Percentiles rank a stretch among this genome's conserved stretches.
These are phyloP conservation scores for Boechera stricta DNA, from an alignment of 345 rosid species.

Conservation along the genomic window DNA sequence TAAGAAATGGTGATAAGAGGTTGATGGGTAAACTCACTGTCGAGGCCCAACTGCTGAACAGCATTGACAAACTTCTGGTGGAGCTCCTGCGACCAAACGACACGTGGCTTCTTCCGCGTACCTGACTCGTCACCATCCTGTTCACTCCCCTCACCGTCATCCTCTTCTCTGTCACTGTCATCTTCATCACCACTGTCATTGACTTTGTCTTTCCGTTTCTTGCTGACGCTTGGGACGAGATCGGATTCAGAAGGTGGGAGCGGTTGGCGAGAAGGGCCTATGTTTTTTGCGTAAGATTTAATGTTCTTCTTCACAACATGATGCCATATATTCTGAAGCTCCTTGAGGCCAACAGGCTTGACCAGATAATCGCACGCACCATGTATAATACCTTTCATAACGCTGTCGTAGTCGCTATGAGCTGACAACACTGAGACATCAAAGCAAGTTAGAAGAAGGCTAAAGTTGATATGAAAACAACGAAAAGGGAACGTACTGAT, in stretches of 20 bases:
- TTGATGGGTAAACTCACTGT: constrained; percentile 62
- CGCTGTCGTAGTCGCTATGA: constrained; percentile 74
- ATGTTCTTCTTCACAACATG: constrained; percentile 77
- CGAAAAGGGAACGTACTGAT: constrained; percentile 58
- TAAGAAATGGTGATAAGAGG: not conserved
- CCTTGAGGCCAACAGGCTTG: constrained; percentile 85
- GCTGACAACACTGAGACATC: constrained; percentile 76
- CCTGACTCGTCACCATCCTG: constrained; percentile 67
- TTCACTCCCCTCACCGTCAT: constrained; percentile 63
- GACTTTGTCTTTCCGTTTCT: constrained; percentile 64
- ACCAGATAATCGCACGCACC: constrained; percentile 91
- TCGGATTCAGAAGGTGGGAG: constrained; percentile 38
- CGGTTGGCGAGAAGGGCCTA: constrained; percentile 36
- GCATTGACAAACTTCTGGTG: constrained; percentile 88
- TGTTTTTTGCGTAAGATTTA: constrained; percentile 38
- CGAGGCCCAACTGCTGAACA: constrained; percentile 82
- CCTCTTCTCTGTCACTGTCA: constrained; percentile 68
- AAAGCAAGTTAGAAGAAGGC: constrained; percentile 29
- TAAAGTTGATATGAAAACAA: constrained; percentile 10
- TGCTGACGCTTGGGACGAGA: constrained; percentile 49
- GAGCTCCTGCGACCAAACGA: constrained; percentile 87
- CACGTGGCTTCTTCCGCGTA: constrained; percentile 83
- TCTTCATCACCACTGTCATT: constrained; percentile 38
- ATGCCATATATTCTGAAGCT: constrained; percentile 93
- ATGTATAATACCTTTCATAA: constrained; percentile 83